A percentile compares a stretch with the other conserved stretches of the same genome.
These are phyloP conservation scores for Aplosporella prunicola DNA, from an alignment of 2,329 filamentous ascomycete genomes.

Conservation along the genomic window DNA sequence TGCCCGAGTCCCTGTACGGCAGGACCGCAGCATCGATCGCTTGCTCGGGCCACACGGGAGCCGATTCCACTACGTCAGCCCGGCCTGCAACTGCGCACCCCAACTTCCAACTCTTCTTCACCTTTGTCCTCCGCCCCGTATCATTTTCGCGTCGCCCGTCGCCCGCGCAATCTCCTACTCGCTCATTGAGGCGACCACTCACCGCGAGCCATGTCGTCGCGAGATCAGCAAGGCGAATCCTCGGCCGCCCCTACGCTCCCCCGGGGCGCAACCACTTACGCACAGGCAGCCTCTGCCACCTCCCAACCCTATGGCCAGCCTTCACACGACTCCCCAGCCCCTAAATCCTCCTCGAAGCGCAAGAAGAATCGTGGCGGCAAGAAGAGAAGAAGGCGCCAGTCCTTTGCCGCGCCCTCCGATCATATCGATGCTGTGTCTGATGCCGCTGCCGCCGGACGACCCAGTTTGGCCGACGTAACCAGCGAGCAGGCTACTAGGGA, in stretches of 20 bases:
- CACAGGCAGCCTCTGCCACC: too few species aligned
- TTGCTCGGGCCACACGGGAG: constrained; percentile 2
- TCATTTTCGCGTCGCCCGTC: background rate
- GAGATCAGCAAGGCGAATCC: constrained; percentile 7
- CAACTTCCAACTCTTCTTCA: constrained; percentile 2
- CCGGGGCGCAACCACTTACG: too few species aligned
- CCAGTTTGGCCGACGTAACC: constrained; percentile 30
- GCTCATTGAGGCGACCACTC: background rate
- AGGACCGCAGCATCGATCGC: constrained; percentile 1
- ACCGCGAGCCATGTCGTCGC: constrained; percentile 7
- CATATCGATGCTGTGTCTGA: constrained; percentile 44
- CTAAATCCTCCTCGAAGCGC: constrained; percentile 42
- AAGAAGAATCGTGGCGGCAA: constrained; percentile 68
- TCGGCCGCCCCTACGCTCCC: constrained; percentile 2
- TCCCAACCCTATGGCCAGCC: too few species aligned
- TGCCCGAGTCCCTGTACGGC: too few species aligned
- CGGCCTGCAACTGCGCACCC: constrained; percentile 3
- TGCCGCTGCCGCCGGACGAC: constrained; percentile 36
- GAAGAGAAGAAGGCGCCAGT: constrained; percentile 72
- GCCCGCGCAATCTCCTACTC: background rate
- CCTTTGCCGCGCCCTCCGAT: constrained; percentile 59
- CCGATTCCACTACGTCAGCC: constrained; percentile 9
- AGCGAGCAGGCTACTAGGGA: constrained; percentile 28
- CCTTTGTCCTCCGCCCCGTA: too few species aligned
- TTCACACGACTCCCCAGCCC: background rate